These are phyloP conservation scores for Entophlyctis helioformis DNA, from an alignment of 192 early-diverging fungal species.

Conservation along the genomic window DNA sequence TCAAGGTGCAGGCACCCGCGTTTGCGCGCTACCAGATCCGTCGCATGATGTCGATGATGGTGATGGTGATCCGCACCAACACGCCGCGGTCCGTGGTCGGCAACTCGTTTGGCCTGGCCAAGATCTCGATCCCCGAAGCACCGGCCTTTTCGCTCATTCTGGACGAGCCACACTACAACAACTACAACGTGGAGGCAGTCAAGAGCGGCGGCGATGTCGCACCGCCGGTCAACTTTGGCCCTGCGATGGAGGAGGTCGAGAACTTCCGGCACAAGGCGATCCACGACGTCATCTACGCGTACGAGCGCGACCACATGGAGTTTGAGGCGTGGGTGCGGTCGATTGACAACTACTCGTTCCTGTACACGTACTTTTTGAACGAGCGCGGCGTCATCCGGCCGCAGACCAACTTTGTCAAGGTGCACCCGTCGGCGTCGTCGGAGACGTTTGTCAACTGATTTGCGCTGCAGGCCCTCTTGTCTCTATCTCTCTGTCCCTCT, in stretches of 20 bases:
- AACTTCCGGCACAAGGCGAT: background rate
- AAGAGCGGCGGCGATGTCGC: too few species aligned
- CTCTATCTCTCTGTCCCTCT: too few species aligned
- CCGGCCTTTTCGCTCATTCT: constrained; percentile 13
- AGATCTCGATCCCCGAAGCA: constrained; percentile 22
- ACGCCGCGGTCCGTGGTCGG: constrained; percentile 19
- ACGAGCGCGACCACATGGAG: background rate
- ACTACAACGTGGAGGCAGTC: background rate
- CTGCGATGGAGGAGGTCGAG: background rate
- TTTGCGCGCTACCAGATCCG: constrained; percentile 23
- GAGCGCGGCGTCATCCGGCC: constrained; percentile 22
- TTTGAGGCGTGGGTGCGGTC: constrained; percentile 26
- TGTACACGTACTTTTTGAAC: constrained; percentile 38
- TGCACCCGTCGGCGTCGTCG: too few species aligned
- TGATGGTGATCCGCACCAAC: constrained; percentile 21
- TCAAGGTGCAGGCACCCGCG: constrained; percentile 17
- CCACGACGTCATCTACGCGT: background rate
- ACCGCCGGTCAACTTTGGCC: background rate
- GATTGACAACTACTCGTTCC: constrained; percentile 29
- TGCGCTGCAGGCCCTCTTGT: too few species aligned
- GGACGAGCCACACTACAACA: constrained; percentile 8
- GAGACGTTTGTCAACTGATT: too few species aligned
- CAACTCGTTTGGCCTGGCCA: constrained; percentile 17
- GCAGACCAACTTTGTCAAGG: constrained; percentile 8
- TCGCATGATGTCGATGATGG: constrained; percentile 14